Base-by-base conservation (phyloP, 306 rosid genomes). In the Fragaria vesca region DNA sequence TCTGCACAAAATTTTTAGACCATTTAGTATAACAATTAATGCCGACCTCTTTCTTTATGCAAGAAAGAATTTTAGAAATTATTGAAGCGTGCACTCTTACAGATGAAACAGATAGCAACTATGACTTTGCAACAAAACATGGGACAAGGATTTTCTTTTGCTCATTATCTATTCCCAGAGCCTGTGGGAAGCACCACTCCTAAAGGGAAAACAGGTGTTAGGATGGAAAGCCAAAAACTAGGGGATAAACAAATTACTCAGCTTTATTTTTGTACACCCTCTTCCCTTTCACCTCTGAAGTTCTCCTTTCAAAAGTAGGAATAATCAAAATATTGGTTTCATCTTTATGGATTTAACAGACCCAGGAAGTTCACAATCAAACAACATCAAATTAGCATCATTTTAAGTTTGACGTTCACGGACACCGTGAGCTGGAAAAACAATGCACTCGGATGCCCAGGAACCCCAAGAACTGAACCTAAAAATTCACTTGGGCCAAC, bases 1-100 rank as follows among this genome's bases (percentile, higher is more conserved):
- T 84, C 98, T 95, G 88, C 72, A 61, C 11, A 78, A 57, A 80
- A 36, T 65, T 50, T 16, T 43, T 16, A 65, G 43, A 63, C 16
- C 17, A 12, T 51, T 52, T 66, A 54, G 5, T 11, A 47, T 24
- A 76, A 34, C 15, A 30, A 43, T 57, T 17, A 24, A 21, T 79
- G 36, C 17, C 47, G 17, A 32, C 34, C 65, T n/a, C 20, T 12
- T 48, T 47, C 62, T 46, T 16, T 21, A n/a, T 2, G 66, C 77
- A 73, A n/a, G 66, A 52, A 54, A 52, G 6, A 6, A n/a, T 6
- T 50, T 71, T 10, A 54, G 26, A 10, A 38, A 73, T 5, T 4
- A 12, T 40, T 38, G 66, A 74, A 73, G 55, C 1, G 40, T 5
- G 42, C 54, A 58, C 24, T n/a, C 51, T n/a, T 55, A 21, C 21